Percentiles rank a stretch among this genome's conserved stretches.
These are phyloP conservation scores for Cryptococcus sp. DNA, from an alignment of 1,284 basidiomycete genomes.

Conservation along the genomic window DNA sequence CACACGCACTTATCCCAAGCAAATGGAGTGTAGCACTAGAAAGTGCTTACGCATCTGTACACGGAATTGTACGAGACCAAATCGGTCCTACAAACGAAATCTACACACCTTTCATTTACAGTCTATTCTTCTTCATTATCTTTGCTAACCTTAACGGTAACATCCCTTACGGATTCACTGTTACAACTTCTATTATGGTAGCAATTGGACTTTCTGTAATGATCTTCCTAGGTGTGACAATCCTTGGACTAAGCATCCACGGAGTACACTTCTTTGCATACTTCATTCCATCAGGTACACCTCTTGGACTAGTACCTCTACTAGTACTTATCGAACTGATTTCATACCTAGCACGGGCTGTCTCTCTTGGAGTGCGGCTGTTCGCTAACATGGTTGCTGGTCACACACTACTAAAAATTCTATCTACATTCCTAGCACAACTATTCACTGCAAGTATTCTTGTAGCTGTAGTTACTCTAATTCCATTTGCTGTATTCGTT, in stretches of 20 bases:
- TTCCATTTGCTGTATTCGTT: constrained; percentile 45
- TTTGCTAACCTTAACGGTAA: constrained; percentile 46
- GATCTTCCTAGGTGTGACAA: constrained; percentile 44
- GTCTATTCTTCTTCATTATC: constrained; percentile 44
- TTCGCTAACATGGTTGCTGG: constrained; percentile 39
- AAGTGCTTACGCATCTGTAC: constrained; percentile 43
- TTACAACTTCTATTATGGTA: constrained; percentile 42
- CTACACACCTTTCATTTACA: constrained; percentile 45
- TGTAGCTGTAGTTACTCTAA: constrained; percentile 36
- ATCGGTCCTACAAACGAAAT: constrained; percentile 42
- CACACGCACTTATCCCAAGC: constrained; percentile 41
- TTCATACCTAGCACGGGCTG: constrained; percentile 39
- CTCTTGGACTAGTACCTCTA: constrained; percentile 38
- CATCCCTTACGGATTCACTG: constrained; percentile 43
- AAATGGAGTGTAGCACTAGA: constrained; percentile 44
- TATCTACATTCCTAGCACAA: constrained; percentile 32
- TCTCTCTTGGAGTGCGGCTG: constrained; percentile 41
- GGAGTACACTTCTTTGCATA: constrained; percentile 44
- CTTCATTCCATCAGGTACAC: constrained; percentile 42
- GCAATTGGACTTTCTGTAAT: constrained; percentile 43
- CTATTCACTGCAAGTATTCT: constrained; percentile 34
- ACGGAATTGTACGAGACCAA: constrained; percentile 44
- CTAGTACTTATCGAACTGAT: constrained; percentile 43
- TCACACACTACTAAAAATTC: constrained; percentile 38
- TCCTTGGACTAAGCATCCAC: constrained; percentile 41